These are phyloP conservation scores for Talaromyces adpressus DNA, from an alignment of 495 filamentous ascomycete species.

Conservation along the genomic window DNA sequence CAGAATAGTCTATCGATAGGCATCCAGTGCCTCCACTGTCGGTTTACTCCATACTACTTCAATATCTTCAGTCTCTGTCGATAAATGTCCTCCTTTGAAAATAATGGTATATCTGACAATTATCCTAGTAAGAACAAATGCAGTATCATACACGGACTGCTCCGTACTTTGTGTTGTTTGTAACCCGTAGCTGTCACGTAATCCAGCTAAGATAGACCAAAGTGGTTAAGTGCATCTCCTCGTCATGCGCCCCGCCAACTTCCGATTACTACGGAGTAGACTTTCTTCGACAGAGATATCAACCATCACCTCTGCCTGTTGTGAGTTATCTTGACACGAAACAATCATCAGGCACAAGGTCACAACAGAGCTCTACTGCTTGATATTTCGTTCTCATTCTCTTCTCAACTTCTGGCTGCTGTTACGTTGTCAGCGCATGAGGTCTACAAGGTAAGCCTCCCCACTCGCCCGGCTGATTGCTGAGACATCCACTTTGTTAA, in stretches of 20 bases:
- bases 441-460: background rate
- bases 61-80: background rate
- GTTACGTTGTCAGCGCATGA: background rate
- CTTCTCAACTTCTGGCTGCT: background rate
- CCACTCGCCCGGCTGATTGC: background rate
- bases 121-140: background rate
- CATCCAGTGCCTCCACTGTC: background rate
- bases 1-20: background rate
- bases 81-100: background rate
- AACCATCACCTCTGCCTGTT: background rate
- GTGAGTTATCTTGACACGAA: background rate
- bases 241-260: constrained; percentile 1
- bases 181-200: background rate
- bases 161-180: background rate
- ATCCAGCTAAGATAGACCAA: background rate
- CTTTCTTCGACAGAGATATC: background rate
- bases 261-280: background rate
- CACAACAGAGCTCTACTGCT: background rate
- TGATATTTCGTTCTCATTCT: background rate
- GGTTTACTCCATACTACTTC: no score
- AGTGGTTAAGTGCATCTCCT: background rate
- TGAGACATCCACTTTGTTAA: background rate
- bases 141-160: background rate
- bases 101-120: no score
- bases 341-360: background rate